These are phyloP conservation scores for Gymnopilus dilepis DNA, from an alignment of 768 basidiomycete genomes.

Conservation along the genomic window DNA sequence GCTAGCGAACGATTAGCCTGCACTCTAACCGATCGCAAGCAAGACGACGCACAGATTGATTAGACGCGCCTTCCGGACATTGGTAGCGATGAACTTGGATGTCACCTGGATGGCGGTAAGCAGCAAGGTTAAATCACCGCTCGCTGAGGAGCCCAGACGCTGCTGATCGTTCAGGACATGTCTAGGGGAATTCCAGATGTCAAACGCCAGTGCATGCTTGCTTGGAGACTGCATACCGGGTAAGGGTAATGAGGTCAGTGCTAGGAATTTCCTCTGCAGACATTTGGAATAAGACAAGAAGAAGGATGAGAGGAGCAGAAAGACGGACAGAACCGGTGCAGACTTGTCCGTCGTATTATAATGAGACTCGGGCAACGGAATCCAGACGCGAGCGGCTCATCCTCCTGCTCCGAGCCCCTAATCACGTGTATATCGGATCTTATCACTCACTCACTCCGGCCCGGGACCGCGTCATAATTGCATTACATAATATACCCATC, in stretches of 20 bases:
- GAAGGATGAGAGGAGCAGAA: conserved; percentile 14
- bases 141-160: conserved; percentile 80
- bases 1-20: conserved; percentile 44
- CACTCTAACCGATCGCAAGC: conserved; percentile 1
- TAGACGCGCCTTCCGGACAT: conserved; percentile 94
- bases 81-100: conserved; percentile 97
- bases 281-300: conserved; percentile 37
- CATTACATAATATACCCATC: conserved; percentile 19
- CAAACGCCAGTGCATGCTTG: conserved; percentile 1
- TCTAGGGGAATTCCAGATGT: conserved; percentile 50
- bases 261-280: conserved; percentile 70
- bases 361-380: conserved; percentile 14
- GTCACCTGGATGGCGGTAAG: conserved; percentile 96
- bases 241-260: conserved; percentile 92
- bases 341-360: neutral
- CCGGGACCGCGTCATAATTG: conserved; percentile 1
- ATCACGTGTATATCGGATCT: conserved; percentile 41
- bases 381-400: neutral
- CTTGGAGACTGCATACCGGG: conserved; percentile 59
- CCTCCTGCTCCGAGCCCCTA: conserved; percentile 15
- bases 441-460: conserved; percentile 18
- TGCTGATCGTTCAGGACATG: conserved; percentile 90
- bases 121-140: conserved; percentile 93
- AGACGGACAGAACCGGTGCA: conserved; percentile 33
- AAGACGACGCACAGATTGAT: conserved; percentile 87